These are phyloP conservation scores for Fusarium illudens DNA, from an alignment of 2,329 filamentous ascomycete species.

Conservation along the genomic window DNA sequence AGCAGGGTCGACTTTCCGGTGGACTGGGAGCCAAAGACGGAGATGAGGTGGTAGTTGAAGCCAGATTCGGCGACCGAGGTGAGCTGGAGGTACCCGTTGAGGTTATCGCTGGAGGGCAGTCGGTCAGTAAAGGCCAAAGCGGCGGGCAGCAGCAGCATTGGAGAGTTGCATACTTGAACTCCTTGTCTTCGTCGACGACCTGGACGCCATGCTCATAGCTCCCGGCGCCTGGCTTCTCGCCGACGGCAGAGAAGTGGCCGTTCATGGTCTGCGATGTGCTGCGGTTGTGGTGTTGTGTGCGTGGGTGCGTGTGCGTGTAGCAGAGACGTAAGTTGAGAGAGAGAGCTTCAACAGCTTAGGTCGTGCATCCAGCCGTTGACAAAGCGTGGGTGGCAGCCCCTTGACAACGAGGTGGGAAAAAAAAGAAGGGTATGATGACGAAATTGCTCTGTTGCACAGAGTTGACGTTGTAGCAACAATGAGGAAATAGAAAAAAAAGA, in stretches of 20 bases:
- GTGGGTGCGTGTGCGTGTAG: conserved; percentile 7
- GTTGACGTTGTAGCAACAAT: not conserved
- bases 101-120: conserved; percentile 65
- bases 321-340: conserved; percentile 12
- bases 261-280: conserved; percentile 65
- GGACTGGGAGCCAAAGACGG: conserved; percentile 97
- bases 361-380: conserved; percentile 34
- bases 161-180: conserved; percentile 80
- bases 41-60: conserved; percentile 99
- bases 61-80: conserved; percentile 86
- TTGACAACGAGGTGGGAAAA: conserved; percentile 15
- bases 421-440: conserved; percentile 4
- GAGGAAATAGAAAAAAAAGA: not conserved
- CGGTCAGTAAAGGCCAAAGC: conserved; percentile 23
- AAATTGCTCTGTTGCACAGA: not conserved
- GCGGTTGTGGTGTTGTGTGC: conserved; percentile 11
- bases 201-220: conserved; percentile 94
- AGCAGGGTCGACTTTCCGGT: conserved; percentile 98
- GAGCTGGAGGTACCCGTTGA: conserved; percentile 82
- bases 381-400: conserved; percentile 24
- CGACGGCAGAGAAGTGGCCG: conserved; percentile 80
- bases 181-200: conserved; percentile 90
- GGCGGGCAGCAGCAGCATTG: conserved; percentile 9
- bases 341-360: conserved; percentile 27
- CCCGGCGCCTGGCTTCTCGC: conserved; percentile 68